Evolutionary conservation across 164 flowering plant species (phyloP).

Genomic region (Macadamia tetraphylla): DNA sequence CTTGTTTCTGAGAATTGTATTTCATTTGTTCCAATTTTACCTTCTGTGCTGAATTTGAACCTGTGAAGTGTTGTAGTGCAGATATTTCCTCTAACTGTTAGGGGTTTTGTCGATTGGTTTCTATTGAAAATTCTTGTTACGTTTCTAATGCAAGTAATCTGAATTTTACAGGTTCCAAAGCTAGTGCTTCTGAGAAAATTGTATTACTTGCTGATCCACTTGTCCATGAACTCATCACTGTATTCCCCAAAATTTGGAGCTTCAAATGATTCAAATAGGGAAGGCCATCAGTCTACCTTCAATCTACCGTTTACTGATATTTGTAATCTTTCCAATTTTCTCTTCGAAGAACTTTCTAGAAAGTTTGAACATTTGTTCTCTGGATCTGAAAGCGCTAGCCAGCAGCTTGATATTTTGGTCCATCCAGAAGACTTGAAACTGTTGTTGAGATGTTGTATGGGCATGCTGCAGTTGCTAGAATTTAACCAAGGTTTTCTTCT

Average conservation of each 20-base stretch:
- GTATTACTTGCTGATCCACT: slow-evolving; percentile 23
- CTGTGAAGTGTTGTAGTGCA: background rate
- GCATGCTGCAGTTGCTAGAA: slow-evolving; percentile 30
- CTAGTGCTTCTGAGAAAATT: slow-evolving; percentile 21
- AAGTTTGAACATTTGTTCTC: slow-evolving; percentile 25
- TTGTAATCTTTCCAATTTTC: slow-evolving; percentile 22
- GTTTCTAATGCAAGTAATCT: background rate
- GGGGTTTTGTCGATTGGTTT: background rate
- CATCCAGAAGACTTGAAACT: slow-evolving; percentile 26
- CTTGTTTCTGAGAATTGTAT: background rate
- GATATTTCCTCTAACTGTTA: background rate
- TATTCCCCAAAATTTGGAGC: slow-evolving; percentile 1
- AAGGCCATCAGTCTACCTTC: slow-evolving; percentile 4
- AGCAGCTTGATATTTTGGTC: slow-evolving; percentile 4
- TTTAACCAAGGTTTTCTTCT: slow-evolving; percentile 22
- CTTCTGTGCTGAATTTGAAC: background rate
- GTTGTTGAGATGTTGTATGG: slow-evolving; percentile 59
- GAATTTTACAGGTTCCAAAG: slow-evolving; percentile 27
- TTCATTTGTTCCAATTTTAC: no score
- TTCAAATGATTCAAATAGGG: slow-evolving; percentile 1
- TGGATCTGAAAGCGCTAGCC: slow-evolving; percentile 9
- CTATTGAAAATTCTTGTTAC: background rate
- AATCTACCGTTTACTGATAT: slow-evolving; percentile 21
- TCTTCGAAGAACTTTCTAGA: slow-evolving; percentile 33
- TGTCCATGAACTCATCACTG: slow-evolving; percentile 15